A percentile compares a stretch with the other conserved stretches of the same genome.
Evolutionary conservation across 768 basidiomycete species (phyloP).

Genomic region (Hygrophoropsis aurantiaca): DNA sequence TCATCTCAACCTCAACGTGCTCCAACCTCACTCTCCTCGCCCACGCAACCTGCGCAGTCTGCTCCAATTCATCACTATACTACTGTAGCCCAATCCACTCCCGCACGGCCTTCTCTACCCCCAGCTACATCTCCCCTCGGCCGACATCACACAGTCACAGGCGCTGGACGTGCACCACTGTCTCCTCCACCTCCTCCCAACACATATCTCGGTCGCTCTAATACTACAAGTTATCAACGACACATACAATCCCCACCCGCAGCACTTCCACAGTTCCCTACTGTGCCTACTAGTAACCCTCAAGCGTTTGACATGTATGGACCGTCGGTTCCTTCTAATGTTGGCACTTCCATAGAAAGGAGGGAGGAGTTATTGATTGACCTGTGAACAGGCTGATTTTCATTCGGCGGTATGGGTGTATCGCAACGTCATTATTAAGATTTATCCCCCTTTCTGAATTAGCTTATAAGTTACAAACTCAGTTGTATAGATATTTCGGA

Average conservation of each 20-base stretch:
- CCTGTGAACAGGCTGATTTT: constrained; percentile 24
- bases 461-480: no score
- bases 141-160: constrained; percentile 21
- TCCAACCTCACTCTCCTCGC: constrained; percentile 9
- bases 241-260: constrained; percentile 21
- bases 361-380: constrained; percentile 59
- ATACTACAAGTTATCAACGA: constrained; percentile 13
- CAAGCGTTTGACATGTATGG: constrained; percentile 52
- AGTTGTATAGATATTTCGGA: no score
- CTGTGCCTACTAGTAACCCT: constrained; percentile 59
- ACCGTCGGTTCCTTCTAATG: constrained; percentile 44
- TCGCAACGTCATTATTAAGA: no score
- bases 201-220: constrained; percentile 22
- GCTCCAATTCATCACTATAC: constrained; percentile 23
- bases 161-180: constrained; percentile 18
- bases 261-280: constrained; percentile 61
- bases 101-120: constrained; percentile 20
- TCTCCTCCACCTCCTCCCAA: constrained; percentile 18
- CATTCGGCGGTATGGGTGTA: no score
- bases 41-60: constrained; percentile 17
- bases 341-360: constrained; percentile 56
- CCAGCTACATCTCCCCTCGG: constrained; percentile 9
- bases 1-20: no score
- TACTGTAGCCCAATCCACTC: constrained; percentile 19
- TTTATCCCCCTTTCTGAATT: no score